Conservation (phyloP, 2,329 filamentous ascomycete genomes). For the Hypoxylon sp. region DNA sequence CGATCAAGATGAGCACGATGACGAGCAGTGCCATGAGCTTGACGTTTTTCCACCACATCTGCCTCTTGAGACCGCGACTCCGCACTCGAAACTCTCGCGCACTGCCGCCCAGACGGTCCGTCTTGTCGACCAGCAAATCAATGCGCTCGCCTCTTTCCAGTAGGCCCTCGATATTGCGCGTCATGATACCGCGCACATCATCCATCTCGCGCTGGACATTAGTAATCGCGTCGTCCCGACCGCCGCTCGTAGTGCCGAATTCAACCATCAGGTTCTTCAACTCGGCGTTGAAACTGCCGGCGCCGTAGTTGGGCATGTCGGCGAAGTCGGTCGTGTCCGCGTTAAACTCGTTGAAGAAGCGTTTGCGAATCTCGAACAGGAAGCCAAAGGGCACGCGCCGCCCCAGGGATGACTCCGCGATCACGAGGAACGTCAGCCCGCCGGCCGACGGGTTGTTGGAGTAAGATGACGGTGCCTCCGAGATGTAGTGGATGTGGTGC, state of each 20-base stretch:
- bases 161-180: conserved; percentile 91
- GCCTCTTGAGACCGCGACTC: conserved; percentile 85
- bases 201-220: conserved; percentile 93
- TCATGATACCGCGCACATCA: conserved; percentile 93
- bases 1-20: conserved; percentile 74
- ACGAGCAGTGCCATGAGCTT: conserved; percentile 87
- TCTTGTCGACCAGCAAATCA: conserved; percentile 95
- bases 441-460: conserved; percentile 72
- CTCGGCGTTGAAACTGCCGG: conserved; percentile 85
- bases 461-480: conserved; percentile 81
- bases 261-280: conserved; percentile 84
- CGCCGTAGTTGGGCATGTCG: conserved; percentile 88
- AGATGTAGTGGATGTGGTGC: conserved; percentile 95
- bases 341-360: conserved; percentile 81
- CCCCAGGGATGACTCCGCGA: conserved; percentile 84
- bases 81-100: conserved; percentile 91
- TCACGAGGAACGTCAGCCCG: conserved; percentile 90
- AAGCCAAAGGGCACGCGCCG: conserved; percentile 94
- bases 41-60: conserved; percentile 99
- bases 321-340: conserved; percentile 77
- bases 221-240: conserved; percentile 83
- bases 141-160: conserved; percentile 93
- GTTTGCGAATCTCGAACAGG: conserved; percentile 89
- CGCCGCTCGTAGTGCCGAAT: conserved; percentile 82
- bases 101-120: conserved; percentile 87